A percentile compares a stretch with the other conserved stretches of the same genome.
Evolutionary conservation across 1,139 yeast species (phyloP).

Genomic region (Protomyces arabidopsidicola): DNA sequence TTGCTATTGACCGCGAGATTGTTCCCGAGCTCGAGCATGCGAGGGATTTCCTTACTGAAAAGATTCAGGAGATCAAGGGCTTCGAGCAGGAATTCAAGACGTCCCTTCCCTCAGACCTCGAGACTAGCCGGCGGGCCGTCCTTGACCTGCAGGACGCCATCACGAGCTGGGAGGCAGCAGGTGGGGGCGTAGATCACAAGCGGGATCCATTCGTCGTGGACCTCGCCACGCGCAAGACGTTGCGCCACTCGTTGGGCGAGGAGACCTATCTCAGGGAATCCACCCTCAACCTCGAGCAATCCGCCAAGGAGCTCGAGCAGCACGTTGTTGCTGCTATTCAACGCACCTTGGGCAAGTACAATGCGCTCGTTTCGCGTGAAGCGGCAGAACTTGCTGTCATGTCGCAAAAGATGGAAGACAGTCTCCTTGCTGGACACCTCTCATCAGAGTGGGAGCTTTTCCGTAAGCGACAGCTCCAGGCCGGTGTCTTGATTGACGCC

Average conservation of each 20-base stretch:
- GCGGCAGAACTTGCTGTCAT: slow-evolving; percentile 59
- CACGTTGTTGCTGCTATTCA: slow-evolving; percentile 84
- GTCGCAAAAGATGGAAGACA: slow-evolving; percentile 40
- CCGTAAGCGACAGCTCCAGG: slow-evolving; percentile 51
- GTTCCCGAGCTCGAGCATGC: slow-evolving; percentile 84
- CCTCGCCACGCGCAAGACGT: slow-evolving; percentile 65
- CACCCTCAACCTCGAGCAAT: slow-evolving; percentile 73
- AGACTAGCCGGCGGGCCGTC: slow-evolving; percentile 46
- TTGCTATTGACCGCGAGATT: slow-evolving; percentile 62
- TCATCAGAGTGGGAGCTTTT: slow-evolving; percentile 87
- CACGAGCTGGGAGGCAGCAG: slow-evolving; percentile 34
- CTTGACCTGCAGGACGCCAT: slow-evolving; percentile 33
- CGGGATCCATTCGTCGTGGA: slow-evolving; percentile 81
- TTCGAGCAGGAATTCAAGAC: slow-evolving; percentile 79
- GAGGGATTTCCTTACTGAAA: slow-evolving; percentile 71
- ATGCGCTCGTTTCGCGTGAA: slow-evolving; percentile 62
- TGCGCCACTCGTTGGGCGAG: slow-evolving; percentile 70
- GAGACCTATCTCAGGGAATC: slow-evolving; percentile 88
- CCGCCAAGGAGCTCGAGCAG: slow-evolving; percentile 83
- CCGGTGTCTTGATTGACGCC: slow-evolving; percentile 64
- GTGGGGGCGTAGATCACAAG: slow-evolving; percentile 46
- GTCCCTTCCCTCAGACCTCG: slow-evolving; percentile 62
- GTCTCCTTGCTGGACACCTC: slow-evolving; percentile 73
- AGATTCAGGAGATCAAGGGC: slow-evolving; percentile 80
- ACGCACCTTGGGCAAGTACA: slow-evolving; percentile 67